Evolutionary conservation across 345 rosid genomes (phyloP), one percentile per base, ranked within the genome.

Genomic region (Fremontodendron californicum): DNA sequence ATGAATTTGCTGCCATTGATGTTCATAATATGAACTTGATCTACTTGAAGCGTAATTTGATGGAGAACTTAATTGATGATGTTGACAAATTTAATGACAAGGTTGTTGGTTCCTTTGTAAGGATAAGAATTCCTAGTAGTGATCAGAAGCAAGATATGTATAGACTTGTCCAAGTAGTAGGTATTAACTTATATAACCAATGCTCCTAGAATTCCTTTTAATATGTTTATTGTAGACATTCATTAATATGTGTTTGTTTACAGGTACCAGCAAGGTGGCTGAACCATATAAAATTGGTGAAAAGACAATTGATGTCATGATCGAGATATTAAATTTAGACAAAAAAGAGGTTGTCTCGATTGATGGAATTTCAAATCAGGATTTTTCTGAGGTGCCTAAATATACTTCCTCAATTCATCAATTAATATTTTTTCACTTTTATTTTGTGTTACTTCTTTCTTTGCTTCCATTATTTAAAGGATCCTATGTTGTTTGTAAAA

Each of bases 131-230:
- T 76, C 78, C 89, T 76, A 87, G 89, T 19, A 82, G 79, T 33
- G 96, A 92, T 77, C 90, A 84, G 85, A 90, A 86, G 81, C 92
- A 86, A 81, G 97, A 91, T 74, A 82, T 81, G 80, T 77, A 91
- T 82, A 86, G 97, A 87, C 99, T 96, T 79, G 98, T 92, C 71
- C 94, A 83, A 90, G 94, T 96, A 68, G 75, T 89, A 80, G 99
- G 98, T 93, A 92, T 66, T 77, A 77, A 76, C 75, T 78, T 62
- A 54, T 62, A 29, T 81, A 71, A 73, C 66, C 71, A 23, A 69
- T 60, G 69, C 66, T 68, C 18, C 48, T 3, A 49, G 2, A 39
- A 63, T 74, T 74, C 54, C 52, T n/a, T 57, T 63, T 25, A 9
- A 46, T 33, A 60, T 55, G 29, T 65, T 54, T 35, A 23, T 37